A percentile compares a stretch with the other conserved stretches of the same genome.
Evolutionary conservation across 129 eudicot genomes (phyloP).

Genomic region (Flaveria brownii): DNA sequence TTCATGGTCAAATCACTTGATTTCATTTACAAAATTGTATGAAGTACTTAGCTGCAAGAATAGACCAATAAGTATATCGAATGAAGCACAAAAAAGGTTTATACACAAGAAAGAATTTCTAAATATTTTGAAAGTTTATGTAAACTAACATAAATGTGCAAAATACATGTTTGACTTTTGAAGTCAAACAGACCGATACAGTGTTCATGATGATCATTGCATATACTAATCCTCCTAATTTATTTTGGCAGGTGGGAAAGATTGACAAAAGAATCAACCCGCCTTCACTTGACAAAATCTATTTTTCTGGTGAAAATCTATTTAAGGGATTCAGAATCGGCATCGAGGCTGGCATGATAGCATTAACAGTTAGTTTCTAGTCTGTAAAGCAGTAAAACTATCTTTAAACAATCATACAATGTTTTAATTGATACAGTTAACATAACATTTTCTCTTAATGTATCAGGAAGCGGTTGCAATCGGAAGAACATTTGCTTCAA

Average conservation of each 20-base stretch:
- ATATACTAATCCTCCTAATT: neutral
- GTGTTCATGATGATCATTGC: neutral
- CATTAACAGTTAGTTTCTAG: constrained; percentile 53
- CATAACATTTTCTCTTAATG: neutral
- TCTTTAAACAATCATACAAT: neutral
- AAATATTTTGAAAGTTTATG: neutral
- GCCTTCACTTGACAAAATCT: constrained; percentile 55
- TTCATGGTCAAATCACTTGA: neutral
- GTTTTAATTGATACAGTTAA: neutral
- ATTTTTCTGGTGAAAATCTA: constrained; percentile 60
- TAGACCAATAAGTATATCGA: neutral
- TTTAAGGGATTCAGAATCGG: constrained; percentile 62
- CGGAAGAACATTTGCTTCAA: constrained; percentile 83
- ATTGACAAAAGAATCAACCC: constrained; percentile 62
- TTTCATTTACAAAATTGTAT: neutral
- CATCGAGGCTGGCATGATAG: constrained; percentile 68
- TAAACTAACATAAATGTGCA: neutral
- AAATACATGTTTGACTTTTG: constrained; percentile 1
- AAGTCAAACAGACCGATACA: neutral
- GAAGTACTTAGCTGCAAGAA: neutral
- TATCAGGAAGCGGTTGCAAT: constrained; percentile 88
- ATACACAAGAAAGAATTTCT: neutral
- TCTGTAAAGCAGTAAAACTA: neutral
- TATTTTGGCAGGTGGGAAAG: constrained; percentile 45
- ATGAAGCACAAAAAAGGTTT: neutral